Conservation (phyloP, 1,284 basidiomycete genomes). For the Sutorius eximius region DNA sequence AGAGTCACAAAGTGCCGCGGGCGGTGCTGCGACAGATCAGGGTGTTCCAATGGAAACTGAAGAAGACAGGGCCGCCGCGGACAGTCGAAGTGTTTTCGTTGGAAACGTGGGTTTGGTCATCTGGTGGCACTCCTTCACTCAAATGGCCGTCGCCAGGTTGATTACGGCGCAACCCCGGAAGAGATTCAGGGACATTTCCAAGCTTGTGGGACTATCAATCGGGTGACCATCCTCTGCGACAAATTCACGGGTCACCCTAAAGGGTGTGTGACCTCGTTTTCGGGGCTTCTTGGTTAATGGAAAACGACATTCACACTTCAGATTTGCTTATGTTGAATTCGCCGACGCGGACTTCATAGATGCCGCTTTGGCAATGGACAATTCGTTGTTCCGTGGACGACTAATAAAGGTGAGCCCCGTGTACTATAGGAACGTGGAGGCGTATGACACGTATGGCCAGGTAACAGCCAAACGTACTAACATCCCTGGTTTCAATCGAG, state of each 20-base stretch:
- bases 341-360: slow-evolving; percentile 92
- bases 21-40: slow-evolving; percentile 41
- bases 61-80: slow-evolving; percentile 76
- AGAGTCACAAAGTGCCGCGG: slow-evolving; percentile 54
- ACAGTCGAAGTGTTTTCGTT: slow-evolving; percentile 90
- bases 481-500: slow-evolving; percentile 85
- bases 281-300: neutral
- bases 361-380: slow-evolving; percentile 93
- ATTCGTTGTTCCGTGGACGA: slow-evolving; percentile 91
- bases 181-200: slow-evolving; percentile 98
- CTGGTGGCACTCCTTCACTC: slow-evolving; percentile 8
- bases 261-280: slow-evolving; percentile 60
- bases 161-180: slow-evolving; percentile 96
- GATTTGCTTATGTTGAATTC: slow-evolving; percentile 99
- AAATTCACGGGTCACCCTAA: slow-evolving; percentile 99
- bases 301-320: slow-evolving; percentile 35
- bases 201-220: slow-evolving; percentile 96
- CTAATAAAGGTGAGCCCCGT: slow-evolving; percentile 74
- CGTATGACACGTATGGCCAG: slow-evolving; percentile 40
- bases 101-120: slow-evolving; percentile 78
- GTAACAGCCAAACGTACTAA: slow-evolving; percentile 94
- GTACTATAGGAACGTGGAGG: slow-evolving; percentile 1
- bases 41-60: slow-evolving; percentile 67
- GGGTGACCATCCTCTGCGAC: slow-evolving; percentile 98
- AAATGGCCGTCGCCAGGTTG: slow-evolving; percentile 64